phyloP scores from a whole-genome alignment of 2,329 filamentous ascomycete species.

The Diaporthe eres region DNA sequence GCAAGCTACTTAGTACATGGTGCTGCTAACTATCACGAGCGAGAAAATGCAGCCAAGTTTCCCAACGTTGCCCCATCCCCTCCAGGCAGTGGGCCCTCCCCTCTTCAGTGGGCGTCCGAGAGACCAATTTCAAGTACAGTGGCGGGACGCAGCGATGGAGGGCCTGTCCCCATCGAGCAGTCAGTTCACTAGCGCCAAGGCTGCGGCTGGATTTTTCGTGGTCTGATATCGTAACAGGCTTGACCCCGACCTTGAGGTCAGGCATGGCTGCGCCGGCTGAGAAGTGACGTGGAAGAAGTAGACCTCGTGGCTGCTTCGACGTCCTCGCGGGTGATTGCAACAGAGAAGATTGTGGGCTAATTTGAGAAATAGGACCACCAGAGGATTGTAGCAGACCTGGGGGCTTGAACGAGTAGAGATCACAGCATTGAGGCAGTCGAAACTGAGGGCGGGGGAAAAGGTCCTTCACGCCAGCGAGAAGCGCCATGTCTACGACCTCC shows the following conservation, averaged over 20 bases:
- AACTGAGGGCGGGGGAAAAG: no score
- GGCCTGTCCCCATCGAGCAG: not conserved
- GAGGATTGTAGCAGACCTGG: fast-evolving
- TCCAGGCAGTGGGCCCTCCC: not conserved
- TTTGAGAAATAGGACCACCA: not conserved
- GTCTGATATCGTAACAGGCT: not conserved
- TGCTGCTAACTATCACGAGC: not conserved
- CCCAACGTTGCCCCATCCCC: no score
- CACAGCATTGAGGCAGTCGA: not conserved
- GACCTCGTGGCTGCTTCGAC: not conserved
- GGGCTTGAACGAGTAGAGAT: not conserved
- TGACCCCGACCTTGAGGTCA: not conserved
- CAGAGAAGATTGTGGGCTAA: not conserved
- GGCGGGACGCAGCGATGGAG: not conserved
- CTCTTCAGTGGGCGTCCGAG: not conserved
- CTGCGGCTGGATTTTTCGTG: not conserved
- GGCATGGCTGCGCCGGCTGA: not conserved
- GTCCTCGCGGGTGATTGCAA: not conserved
- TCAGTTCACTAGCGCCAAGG: not conserved
- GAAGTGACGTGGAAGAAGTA: not conserved
- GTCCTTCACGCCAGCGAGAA: not conserved
- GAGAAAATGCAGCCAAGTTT: not conserved
- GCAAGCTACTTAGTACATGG: no score
- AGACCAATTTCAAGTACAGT: not conserved
- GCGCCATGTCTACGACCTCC: not conserved